Base-by-base conservation (phyloP, 129 eudicot species). In the Pulicaria dysenterica region DNA sequence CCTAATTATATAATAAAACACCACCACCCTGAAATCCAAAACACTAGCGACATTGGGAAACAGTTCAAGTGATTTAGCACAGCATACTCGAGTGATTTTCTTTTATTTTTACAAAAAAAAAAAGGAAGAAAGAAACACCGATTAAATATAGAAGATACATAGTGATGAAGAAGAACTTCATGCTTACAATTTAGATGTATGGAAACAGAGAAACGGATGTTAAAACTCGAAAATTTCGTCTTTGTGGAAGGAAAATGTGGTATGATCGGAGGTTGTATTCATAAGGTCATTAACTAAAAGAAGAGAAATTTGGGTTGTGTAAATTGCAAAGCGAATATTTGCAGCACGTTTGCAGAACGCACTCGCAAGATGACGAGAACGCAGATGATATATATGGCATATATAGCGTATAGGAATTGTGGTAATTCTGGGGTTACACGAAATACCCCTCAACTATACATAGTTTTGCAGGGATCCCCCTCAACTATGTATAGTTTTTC, bases 121-220 rank as follows among this genome's bases (percentile, higher is more conserved):
- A n/a, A n/a, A n/a, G n/a, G n/a, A n/a, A n/a, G n/a, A 37, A 3
- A 12, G 15, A 10, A 34, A 24, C 24, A 31, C 10, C 13, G 39
- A 37, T 44, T 69, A 39, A 50, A 69, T 69, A 38, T 41, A 57
- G 40, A 71, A 43, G 17, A 57, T 9, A 31, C 9, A 10, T 43
- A 57, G 67, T 71, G 49, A 58, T 71, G 66, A 56, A 42, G 61
- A 58, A 71, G 45, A n/a, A 5, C 66, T 71, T 34, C 57, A 56
- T 71, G 76, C 76, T 71, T 71, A 71, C 76, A 71, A 71, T 43
- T 71, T 71, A 43, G 36, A 57, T 34, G 67, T 43, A n/a, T 14
- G 55, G 59, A 58, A 71, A 13, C 34, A 5, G 54, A 19, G 4
- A 56, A 55, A 19, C 10, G 56, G 74, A 71, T 31, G 44, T 15